These are phyloP conservation scores for Ophiosphaerella korrae DNA, from an alignment of 2,329 filamentous ascomycete genomes.

Conservation along the genomic window DNA sequence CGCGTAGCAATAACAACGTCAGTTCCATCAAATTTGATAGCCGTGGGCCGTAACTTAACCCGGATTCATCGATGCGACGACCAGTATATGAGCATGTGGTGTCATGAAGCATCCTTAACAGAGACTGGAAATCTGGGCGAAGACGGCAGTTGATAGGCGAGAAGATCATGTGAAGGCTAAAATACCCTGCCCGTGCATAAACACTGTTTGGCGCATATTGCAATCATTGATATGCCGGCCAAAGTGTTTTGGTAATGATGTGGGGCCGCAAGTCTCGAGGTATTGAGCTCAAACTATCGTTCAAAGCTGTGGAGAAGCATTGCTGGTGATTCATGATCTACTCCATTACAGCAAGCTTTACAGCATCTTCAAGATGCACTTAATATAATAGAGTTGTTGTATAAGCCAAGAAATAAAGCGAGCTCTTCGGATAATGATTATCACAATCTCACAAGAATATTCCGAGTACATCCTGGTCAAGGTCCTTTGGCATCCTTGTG, in stretches of 20 bases:
- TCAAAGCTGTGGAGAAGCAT: not conserved
- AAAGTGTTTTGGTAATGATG: slow-evolving; percentile 8
- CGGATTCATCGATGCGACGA: slow-evolving; percentile 19
- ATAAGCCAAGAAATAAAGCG: no score
- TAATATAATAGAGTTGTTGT: no score
- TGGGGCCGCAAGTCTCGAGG: slow-evolving; percentile 8
- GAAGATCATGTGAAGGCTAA: slow-evolving; percentile 6
- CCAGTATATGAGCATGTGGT: slow-evolving; percentile 13
- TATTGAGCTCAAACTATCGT: not conserved
- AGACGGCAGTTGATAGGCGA: slow-evolving; percentile 23
- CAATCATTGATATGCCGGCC: slow-evolving; percentile 12
- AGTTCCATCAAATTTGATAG: slow-evolving; percentile 33
- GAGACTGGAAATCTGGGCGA: not conserved
- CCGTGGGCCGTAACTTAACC: slow-evolving; percentile 18
- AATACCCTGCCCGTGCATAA: slow-evolving; percentile 8
- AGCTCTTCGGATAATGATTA: no score
- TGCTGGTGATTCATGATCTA: not conserved
- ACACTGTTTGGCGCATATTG: slow-evolving; percentile 13
- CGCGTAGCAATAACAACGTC: slow-evolving; percentile 18
- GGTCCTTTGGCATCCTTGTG: no score
- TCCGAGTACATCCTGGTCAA: no score
- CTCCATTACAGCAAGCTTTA: no score
- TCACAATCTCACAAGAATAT: no score
- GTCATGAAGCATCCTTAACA: slow-evolving; percentile 11
- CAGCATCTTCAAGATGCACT: not conserved